phyloP scores from a whole-genome alignment of 495 filamentous ascomycete species.

The Schizothecium vesticola region DNA sequence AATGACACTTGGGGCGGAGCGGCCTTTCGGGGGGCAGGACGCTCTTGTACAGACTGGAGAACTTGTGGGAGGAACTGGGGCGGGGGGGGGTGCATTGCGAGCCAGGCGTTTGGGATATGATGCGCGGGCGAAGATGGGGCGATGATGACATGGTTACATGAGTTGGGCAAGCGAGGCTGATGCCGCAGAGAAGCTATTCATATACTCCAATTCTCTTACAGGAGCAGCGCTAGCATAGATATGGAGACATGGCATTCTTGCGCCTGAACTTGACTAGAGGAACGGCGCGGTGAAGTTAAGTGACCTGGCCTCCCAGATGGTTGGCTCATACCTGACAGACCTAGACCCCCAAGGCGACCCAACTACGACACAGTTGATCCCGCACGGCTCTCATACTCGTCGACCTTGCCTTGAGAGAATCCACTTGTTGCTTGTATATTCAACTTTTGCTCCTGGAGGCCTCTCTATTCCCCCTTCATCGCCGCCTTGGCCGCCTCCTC shows the following conservation, averaged over 20 bases:
- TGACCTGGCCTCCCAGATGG: no score
- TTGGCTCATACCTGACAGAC: background rate
- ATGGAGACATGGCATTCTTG: background rate
- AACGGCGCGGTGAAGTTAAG: no score
- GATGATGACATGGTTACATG: background rate
- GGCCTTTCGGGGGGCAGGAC: background rate
- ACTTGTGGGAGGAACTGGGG: no score
- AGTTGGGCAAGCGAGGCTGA: background rate
- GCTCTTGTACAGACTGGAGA: background rate
- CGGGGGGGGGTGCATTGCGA: background rate
- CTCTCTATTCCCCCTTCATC: background rate
- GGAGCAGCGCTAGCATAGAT: background rate
- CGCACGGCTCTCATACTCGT: background rate
- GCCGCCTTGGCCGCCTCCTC: constrained; percentile 34
- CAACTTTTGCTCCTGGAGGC: background rate
- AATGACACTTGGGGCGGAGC: background rate
- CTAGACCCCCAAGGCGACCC: background rate
- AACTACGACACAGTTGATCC: background rate
- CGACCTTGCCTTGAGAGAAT: background rate
- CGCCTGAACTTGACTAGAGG: background rate
- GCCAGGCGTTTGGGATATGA: background rate
- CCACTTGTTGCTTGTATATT: background rate
- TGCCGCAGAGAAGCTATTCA: background rate
- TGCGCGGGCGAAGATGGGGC: background rate
- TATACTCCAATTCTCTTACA: background rate